These are phyloP conservation scores for Saccharomyces eubayanus DNA, from an alignment of 805 yeast species.

Conservation along the genomic window DNA sequence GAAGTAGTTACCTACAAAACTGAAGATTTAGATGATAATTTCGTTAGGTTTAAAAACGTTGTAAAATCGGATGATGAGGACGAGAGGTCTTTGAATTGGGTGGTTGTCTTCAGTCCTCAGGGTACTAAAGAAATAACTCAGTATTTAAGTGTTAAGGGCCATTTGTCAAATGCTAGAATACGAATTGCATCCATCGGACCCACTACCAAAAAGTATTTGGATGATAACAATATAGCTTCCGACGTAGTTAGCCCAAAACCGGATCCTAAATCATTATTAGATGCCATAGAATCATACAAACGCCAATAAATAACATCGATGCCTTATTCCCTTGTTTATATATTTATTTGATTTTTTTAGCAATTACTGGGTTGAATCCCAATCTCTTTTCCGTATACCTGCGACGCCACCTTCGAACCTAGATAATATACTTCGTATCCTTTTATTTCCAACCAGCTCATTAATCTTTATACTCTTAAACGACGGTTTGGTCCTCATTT, in stretches of 20 bases:
- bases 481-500: slow-evolving; percentile 26
- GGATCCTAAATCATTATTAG: slow-evolving; percentile 49
- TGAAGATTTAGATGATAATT: slow-evolving; percentile 39
- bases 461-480: slow-evolving; percentile 26
- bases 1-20: slow-evolving; percentile 72
- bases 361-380: slow-evolving; percentile 4
- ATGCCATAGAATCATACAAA: slow-evolving; percentile 23
- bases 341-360: not conserved
- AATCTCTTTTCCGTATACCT: slow-evolving; percentile 23
- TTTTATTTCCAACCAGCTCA: slow-evolving; percentile 20
- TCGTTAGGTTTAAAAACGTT: slow-evolving; percentile 29
- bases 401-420: slow-evolving; percentile 30
- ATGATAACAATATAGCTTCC: slow-evolving; percentile 45
- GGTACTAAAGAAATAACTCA: slow-evolving; percentile 62
- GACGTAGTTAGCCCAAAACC: slow-evolving; percentile 66
- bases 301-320: not conserved
- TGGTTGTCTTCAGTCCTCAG: slow-evolving; percentile 86
- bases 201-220: slow-evolving; percentile 64
- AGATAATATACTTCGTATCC: slow-evolving; percentile 22
- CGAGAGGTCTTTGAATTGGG: slow-evolving; percentile 39
- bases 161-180: slow-evolving; percentile 21
- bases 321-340: not conserved
- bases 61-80: not conserved
- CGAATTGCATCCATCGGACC: slow-evolving; percentile 86
- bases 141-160: slow-evolving; percentile 27